These are phyloP conservation scores for Casuarina cunninghamiana DNA, from an alignment of 306 rosid species.

Conservation along the genomic window DNA sequence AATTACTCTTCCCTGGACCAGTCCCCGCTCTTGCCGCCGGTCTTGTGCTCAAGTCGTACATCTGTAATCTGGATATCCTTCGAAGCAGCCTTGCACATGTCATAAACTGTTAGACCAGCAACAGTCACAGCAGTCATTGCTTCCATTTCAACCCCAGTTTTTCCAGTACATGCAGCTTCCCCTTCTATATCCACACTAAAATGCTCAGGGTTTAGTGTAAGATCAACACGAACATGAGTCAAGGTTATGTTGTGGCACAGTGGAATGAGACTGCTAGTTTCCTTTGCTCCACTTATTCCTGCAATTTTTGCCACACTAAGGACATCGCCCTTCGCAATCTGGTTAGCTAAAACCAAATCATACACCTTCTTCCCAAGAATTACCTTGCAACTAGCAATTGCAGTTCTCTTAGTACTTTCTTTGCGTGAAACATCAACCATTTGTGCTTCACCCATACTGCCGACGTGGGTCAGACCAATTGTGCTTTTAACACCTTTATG, in stretches of 20 bases:
- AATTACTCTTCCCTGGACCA: constrained; percentile 51
- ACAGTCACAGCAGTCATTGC: constrained; percentile 81
- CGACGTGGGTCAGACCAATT: constrained; percentile 61
- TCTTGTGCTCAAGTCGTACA: constrained; percentile 60
- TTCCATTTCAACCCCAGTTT: constrained; percentile 89
- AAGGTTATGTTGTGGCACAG: constrained; percentile 77
- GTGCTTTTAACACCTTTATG: constrained; percentile 29
- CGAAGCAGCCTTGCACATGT: constrained; percentile 96
- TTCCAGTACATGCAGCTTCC: constrained; percentile 65
- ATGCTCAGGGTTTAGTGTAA: constrained; percentile 53
- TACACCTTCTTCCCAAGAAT: constrained; percentile 85
- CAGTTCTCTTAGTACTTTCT: constrained; percentile 67
- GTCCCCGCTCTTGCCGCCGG: constrained; percentile 92
- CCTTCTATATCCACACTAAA: constrained; percentile 77
- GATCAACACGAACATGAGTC: constrained; percentile 64
- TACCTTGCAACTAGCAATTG: constrained; percentile 75
- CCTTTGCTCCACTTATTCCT: constrained; percentile 87
- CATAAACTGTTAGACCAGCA: constrained; percentile 81
- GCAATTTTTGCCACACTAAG: constrained; percentile 85
- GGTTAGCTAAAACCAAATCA: constrained; percentile 70
- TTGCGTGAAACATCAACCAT: constrained; percentile 92
- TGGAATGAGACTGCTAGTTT: constrained; percentile 79
- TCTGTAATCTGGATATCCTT: constrained; percentile 68
- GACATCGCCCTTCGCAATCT: constrained; percentile 79
- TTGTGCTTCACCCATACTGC: constrained; percentile 74